A percentile compares a stretch with the other conserved stretches of the same genome.
Evolutionary conservation across 768 basidiomycete genomes (phyloP).

Genomic region (Boletus edulis): DNA sequence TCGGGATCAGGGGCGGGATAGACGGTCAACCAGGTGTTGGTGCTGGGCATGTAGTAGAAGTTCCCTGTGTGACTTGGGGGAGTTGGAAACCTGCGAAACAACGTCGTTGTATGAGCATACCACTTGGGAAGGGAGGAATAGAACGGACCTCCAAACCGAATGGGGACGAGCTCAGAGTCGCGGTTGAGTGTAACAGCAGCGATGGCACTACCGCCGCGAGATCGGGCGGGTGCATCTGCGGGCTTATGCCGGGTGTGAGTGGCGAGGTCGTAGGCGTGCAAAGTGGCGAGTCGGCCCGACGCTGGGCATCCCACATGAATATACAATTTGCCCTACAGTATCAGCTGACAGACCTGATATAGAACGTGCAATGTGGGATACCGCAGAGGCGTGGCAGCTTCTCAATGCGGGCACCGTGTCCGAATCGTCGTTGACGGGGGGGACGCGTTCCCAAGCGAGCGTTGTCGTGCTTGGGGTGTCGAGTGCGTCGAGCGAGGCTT

Average conservation of each 20-base stretch:
- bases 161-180: too few relatives aligned
- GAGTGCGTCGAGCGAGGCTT: conserved; percentile 11
- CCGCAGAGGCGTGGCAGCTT: conserved; percentile 38
- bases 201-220: too few relatives aligned
- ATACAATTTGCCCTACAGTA: background rate
- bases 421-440: conserved; percentile 17
- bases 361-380: background rate
- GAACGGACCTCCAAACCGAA: too few relatives aligned
- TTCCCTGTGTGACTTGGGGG: background rate
- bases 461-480: background rate
- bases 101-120: too few relatives aligned
- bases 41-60: too few relatives aligned
- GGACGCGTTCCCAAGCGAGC: conserved; percentile 5
- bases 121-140: too few relatives aligned
- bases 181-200: too few relatives aligned
- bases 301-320: conserved; percentile 38
- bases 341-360: background rate
- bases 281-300: too few relatives aligned
- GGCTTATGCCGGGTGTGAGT: conserved; percentile 25
- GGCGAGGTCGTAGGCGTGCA: conserved; percentile 25
- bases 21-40: too few relatives aligned
- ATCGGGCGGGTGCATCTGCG: too few relatives aligned
- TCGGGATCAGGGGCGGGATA: too few relatives aligned
- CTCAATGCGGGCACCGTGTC: conserved; percentile 30
- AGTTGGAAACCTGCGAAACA: too few relatives aligned